These are phyloP conservation scores for Globisporangium irregulare DNA, from an alignment of 352 stramenopile species.

Conservation along the genomic window DNA sequence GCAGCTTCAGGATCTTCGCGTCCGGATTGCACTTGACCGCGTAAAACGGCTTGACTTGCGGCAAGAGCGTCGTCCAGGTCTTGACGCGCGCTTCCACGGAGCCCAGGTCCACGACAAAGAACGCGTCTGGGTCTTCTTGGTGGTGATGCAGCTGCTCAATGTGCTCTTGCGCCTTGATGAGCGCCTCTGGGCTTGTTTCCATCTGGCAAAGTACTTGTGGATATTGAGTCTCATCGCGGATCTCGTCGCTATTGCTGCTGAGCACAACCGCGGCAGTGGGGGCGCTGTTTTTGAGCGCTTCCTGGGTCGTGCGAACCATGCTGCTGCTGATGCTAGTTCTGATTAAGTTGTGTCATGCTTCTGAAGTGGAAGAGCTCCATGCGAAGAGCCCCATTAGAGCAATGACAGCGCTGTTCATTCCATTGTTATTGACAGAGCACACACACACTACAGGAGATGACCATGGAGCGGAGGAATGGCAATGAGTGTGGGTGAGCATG, in stretches of 20 bases:
- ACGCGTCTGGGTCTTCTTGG: constrained; percentile 57
- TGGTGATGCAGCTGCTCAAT: constrained; percentile 11
- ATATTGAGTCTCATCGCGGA: neutral
- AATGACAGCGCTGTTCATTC: neutral
- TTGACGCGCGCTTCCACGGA: constrained; percentile 72
- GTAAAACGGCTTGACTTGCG: constrained; percentile 90
- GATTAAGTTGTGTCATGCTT: neutral
- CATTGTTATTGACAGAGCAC: neutral
- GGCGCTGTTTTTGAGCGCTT: constrained; percentile 11
- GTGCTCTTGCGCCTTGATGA: constrained; percentile 31
- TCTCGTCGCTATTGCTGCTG: neutral
- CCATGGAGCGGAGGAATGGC: neutral
- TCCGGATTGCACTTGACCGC: constrained; percentile 96
- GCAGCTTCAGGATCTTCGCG: constrained; percentile 52
- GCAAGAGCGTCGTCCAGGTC: constrained; percentile 75
- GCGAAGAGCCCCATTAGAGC: neutral
- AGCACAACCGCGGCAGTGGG: constrained; percentile 6
- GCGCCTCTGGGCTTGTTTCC: constrained; percentile 6
- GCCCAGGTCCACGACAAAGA: constrained; percentile 85
- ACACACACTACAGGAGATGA: neutral
- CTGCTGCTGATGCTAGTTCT: neutral
- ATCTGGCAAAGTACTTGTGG: constrained; percentile 4
- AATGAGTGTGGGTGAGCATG: neutral
- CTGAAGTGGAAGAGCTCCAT: neutral
- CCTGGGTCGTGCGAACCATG: constrained; percentile 6